These are phyloP conservation scores for Cynanchum wilfordii DNA, from an alignment of 257 asterid genomes.

Conservation along the genomic window DNA sequence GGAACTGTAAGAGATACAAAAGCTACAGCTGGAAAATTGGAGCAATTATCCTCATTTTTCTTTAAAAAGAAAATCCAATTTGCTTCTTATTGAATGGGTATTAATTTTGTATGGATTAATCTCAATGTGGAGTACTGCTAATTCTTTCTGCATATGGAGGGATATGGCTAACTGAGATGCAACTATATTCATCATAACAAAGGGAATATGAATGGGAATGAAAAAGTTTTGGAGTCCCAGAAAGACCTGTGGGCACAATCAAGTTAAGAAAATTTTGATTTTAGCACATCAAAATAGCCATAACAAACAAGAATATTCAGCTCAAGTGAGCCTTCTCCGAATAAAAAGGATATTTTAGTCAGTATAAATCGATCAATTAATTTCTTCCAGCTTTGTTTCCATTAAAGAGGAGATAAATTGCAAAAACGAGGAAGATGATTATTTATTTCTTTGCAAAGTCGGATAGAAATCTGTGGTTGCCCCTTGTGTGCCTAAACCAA, in stretches of 20 bases:
- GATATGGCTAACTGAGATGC: background rate
- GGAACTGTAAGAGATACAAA: background rate
- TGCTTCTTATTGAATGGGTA: background rate
- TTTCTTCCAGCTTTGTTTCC: background rate
- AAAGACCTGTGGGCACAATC: background rate
- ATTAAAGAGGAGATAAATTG: background rate
- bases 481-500: background rate
- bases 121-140: background rate
- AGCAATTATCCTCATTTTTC: no score
- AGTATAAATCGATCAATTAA: background rate
- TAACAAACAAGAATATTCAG: no score
- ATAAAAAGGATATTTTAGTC: background rate
- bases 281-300: background rate
- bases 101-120: background rate
- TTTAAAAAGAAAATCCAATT: background rate
- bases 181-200: background rate
- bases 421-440: background rate
- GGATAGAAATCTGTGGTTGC: background rate
- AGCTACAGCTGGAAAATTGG: background rate
- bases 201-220: background rate
- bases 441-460: conserved; percentile 1
- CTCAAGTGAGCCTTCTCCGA: background rate
- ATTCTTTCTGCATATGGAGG: background rate
- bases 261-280: background rate
- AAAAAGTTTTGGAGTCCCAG: background rate